Evolutionary conservation across 768 basidiomycete species (phyloP), one percentile per base, ranked within the genome.

Genomic region (Russula sp.): DNA sequence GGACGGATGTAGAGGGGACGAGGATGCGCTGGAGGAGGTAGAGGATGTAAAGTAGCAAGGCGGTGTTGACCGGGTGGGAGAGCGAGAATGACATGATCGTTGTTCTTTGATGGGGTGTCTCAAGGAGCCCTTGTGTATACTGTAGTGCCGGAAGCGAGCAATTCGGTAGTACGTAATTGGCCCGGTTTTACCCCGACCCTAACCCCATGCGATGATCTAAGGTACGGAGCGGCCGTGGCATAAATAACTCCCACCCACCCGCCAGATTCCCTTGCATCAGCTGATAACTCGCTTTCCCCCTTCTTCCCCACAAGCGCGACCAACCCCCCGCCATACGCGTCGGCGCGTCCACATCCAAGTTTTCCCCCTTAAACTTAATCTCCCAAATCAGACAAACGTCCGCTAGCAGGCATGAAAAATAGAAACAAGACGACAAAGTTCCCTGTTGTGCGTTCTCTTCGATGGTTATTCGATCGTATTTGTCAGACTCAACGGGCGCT

Each of bases 351-450:
- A 47, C n/a, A 8, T 20, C 45, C 20, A 6, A 20, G 7, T 47
- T 16, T 5, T 47, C 10, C 47, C 9, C 20, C 27, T 22, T 22
- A 22, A 22, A 5, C 22, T 27, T 7, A 13, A 22, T 48, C 47
- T 48, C 4, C n/a, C n/a, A n/a, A 45, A 20, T 45, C 22, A 48
- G 14, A 48, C 22, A 8, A n/a, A n/a, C n/a, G n/a, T n/a, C 22
- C 47, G 6, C 4, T 27, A 27, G 3, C 47, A 22, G 22, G 27
- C 35, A 91, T 92, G 90, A 92, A 91, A 78, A 91, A 90, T 71
- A 91, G 91, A 75, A 92, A 92, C 75, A 94, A 92, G 74, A 84
- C 89, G 62, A 93, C 92, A 10, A 91, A 92, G 69, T 95, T 95
- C 70, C 92, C 93, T 8, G 91, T 94, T 63, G 92, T 93, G 74